phyloP scores from a whole-genome alignment of 768 basidiomycete genomes.

The Suillus cothurnatus region DNA sequence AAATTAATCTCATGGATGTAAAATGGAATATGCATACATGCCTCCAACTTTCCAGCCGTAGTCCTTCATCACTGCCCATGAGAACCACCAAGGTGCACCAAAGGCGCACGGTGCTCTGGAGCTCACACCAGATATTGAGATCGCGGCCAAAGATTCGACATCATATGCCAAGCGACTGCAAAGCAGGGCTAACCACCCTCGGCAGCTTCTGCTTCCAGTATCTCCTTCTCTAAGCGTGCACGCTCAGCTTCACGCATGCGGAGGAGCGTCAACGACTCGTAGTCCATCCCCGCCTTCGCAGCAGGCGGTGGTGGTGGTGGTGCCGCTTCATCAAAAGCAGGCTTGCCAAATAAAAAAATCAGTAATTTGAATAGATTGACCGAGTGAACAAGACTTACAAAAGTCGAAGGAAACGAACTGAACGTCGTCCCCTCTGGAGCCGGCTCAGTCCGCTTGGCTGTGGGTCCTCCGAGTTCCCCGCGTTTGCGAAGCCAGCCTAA shows the following conservation, averaged over 20 bases:
- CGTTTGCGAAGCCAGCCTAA: constrained; percentile 72
- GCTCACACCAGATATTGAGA: neutral
- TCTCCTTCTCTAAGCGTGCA: constrained; percentile 74
- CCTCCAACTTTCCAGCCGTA: neutral
- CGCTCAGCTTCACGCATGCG: constrained; percentile 82
- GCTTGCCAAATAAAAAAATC: neutral
- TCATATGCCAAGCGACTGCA: neutral
- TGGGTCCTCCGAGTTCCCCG: constrained; percentile 55
- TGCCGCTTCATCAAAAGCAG: constrained; percentile 6
- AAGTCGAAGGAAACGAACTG: constrained; percentile 58
- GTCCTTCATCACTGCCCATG: neutral
- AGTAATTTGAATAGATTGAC: neutral
- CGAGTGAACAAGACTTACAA: constrained; percentile 40
- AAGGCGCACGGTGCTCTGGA: neutral
- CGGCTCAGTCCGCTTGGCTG: constrained; percentile 17
- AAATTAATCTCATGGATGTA: neutral
- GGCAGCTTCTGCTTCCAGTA: constrained; percentile 65
- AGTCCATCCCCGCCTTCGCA: constrained; percentile 57
- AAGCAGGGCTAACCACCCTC: constrained; percentile 23
- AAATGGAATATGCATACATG: neutral
- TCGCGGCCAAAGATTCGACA: neutral
- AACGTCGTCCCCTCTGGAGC: constrained; percentile 37
- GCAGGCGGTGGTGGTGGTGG: constrained; percentile 24
- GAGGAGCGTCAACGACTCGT: constrained; percentile 78
- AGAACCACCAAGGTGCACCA: neutral